These are phyloP conservation scores for Sporothrix luriei DNA, from an alignment of 2,329 filamentous ascomycete species.

Conservation along the genomic window DNA sequence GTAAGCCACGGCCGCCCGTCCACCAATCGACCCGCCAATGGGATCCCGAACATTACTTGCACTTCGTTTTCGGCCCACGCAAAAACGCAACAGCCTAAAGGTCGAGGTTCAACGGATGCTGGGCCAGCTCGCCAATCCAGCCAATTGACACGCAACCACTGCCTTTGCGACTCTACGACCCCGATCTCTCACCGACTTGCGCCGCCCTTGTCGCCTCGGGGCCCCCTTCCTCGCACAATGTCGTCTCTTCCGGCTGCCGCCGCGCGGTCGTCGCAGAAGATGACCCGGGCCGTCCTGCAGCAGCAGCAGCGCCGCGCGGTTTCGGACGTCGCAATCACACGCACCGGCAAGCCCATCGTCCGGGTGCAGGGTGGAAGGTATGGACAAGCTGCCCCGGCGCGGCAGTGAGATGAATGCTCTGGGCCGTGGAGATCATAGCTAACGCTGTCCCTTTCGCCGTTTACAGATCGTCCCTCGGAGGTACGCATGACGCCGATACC, in stretches of 20 bases:
- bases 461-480: slow-evolving; percentile 78
- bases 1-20: not conserved
- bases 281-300: slow-evolving; percentile 52
- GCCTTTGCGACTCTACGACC: not conserved
- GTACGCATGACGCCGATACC: slow-evolving; percentile 51
- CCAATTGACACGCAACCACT: slow-evolving; percentile 33
- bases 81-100: slow-evolving; percentile 35
- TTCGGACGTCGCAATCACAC: slow-evolving; percentile 88
- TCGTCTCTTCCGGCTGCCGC: slow-evolving; percentile 49
- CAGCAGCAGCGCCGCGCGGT: slow-evolving; percentile 58
- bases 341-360: slow-evolving; percentile 94
- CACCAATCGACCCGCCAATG: slow-evolving; percentile 34
- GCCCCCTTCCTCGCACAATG: slow-evolving; percentile 27
- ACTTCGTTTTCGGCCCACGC: slow-evolving; percentile 31
- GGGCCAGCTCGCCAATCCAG: slow-evolving; percentile 35
- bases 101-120: slow-evolving; percentile 29
- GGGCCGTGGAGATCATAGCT: slow-evolving; percentile 4
- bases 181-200: not conserved
- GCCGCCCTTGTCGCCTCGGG: slow-evolving; percentile 7
- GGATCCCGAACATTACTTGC: slow-evolving; percentile 35
- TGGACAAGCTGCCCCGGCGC: slow-evolving; percentile 42
- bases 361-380: slow-evolving; percentile 87
- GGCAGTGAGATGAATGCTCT: not conserved
- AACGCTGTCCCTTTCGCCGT: slow-evolving; percentile 3
- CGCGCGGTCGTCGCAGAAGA: slow-evolving; percentile 56